These are phyloP conservation scores for Kalaharituber pfeilii DNA, from an alignment of 2,329 filamentous ascomycete species.

Conservation along the genomic window DNA sequence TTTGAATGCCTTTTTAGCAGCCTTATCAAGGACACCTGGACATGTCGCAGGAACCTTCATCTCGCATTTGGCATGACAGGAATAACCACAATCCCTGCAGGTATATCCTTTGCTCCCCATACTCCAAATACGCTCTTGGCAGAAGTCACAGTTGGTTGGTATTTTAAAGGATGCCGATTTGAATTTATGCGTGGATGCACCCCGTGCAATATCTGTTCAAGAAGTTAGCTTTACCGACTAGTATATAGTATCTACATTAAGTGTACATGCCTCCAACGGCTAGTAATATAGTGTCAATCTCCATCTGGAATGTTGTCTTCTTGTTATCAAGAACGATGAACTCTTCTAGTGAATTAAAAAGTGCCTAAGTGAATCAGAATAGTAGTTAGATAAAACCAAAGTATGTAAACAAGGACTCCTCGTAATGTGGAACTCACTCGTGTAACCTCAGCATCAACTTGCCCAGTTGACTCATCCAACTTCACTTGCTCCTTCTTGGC, in stretches of 20 bases:
- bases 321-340: slow-evolving; percentile 71
- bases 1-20: slow-evolving; percentile 74
- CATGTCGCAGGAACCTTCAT: slow-evolving; percentile 97
- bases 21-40: slow-evolving; percentile 81
- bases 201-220: slow-evolving; percentile 59
- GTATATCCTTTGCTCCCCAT: slow-evolving; percentile 91
- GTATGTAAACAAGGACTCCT: neutral
- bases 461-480: slow-evolving; percentile 47
- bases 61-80: slow-evolving; percentile 95
- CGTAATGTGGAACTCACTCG: slow-evolving; percentile 13
- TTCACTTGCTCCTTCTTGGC: slow-evolving; percentile 82
- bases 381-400: neutral
- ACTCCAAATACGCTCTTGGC: slow-evolving; percentile 93
- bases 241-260: neutral
- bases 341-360: slow-evolving; percentile 37
- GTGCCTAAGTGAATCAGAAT: slow-evolving; percentile 10
- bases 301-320: slow-evolving; percentile 74
- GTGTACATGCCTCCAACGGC: slow-evolving; percentile 44
- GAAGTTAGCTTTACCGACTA: neutral
- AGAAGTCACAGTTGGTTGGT: slow-evolving; percentile 93
- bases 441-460: slow-evolving; percentile 20
- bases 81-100: slow-evolving; percentile 91
- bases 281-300: slow-evolving; percentile 80
- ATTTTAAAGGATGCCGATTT: slow-evolving; percentile 99
- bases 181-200: slow-evolving; percentile 91